Percentiles rank a stretch among this genome's conserved stretches.
Evolutionary conservation across 139 green algal species (phyloP).

Genomic region (Micractinium sp.): DNA sequence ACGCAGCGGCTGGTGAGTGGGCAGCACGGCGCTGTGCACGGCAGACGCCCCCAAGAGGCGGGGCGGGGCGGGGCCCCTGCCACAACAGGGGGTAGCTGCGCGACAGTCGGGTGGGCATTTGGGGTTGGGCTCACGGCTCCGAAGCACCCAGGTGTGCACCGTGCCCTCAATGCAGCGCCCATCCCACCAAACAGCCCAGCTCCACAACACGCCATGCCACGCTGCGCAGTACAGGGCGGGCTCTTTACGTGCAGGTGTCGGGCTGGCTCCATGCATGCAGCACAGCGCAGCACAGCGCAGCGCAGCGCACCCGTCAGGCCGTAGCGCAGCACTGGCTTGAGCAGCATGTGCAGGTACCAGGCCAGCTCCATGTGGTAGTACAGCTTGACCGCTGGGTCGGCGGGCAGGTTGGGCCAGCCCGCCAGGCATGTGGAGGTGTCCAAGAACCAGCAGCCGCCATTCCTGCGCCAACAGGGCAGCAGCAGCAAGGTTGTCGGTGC

Average conservation of each 20-base stretch:
- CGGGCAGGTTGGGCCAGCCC: conserved; percentile 37
- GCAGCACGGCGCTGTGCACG: too few species aligned
- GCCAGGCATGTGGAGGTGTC: conserved; percentile 29
- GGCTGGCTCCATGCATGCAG: too few species aligned
- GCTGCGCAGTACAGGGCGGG: too few species aligned
- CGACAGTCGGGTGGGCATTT: not conserved
- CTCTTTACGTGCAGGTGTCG: too few species aligned
- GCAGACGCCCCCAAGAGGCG: too few species aligned
- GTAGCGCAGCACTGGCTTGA: conserved; percentile 42
- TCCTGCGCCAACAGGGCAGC: not conserved
- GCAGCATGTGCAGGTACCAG: conserved; percentile 49
- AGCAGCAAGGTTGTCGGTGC: not conserved
- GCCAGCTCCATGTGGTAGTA: conserved; percentile 49
- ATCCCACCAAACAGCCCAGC: too few species aligned
- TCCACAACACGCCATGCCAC: too few species aligned
- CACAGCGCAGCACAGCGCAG: not conserved
- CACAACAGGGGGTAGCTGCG: not conserved
- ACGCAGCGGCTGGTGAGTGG: not conserved
- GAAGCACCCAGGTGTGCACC: too few species aligned
- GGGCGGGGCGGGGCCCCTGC: not conserved
- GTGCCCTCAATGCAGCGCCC: too few species aligned
- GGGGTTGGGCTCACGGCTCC: not conserved
- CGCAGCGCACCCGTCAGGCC: not conserved
- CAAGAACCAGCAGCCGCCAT: conserved; percentile 37
- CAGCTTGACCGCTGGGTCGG: conserved; percentile 1